These are phyloP conservation scores for Termitomyces sp. DNA, from an alignment of 768 basidiomycete genomes.

Conservation along the genomic window DNA sequence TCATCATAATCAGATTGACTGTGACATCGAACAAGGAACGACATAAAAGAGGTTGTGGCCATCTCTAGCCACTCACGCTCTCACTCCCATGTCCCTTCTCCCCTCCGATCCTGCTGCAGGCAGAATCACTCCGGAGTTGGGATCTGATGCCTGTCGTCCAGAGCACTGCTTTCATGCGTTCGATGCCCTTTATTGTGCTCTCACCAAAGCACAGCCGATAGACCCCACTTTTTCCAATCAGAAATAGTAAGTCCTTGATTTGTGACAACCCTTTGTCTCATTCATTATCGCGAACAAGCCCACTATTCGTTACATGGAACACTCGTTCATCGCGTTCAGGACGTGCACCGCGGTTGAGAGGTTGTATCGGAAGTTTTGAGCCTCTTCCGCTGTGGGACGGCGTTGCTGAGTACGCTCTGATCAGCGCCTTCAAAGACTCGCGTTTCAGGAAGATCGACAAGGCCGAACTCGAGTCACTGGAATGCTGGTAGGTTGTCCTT, in stretches of 20 bases:
- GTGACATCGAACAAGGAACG: neutral
- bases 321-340: slow-evolving; percentile 59
- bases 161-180: slow-evolving; percentile 84
- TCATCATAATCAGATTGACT: slow-evolving; percentile 8
- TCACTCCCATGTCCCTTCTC: slow-evolving; percentile 50
- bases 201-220: slow-evolving; percentile 55
- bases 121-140: slow-evolving; percentile 31
- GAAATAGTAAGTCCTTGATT: slow-evolving; percentile 62
- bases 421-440: slow-evolving; percentile 86
- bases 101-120: slow-evolving; percentile 47
- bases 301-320: slow-evolving; percentile 98
- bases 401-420: slow-evolving; percentile 84
- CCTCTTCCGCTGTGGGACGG: slow-evolving; percentile 71
- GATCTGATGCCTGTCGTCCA: slow-evolving; percentile 50
- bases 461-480: slow-evolving; percentile 73
- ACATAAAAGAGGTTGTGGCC: neutral
- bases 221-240: slow-evolving; percentile 64
- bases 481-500: slow-evolving; percentile 72
- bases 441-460: slow-evolving; percentile 80
- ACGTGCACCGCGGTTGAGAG: slow-evolving; percentile 65
- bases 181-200: slow-evolving; percentile 76
- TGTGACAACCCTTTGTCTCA: neutral
- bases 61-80: slow-evolving; percentile 15
- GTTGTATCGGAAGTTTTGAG: slow-evolving; percentile 95
- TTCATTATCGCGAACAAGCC: slow-evolving; percentile 41